Evolutionary conservation across 768 basidiomycete genomes (phyloP).

Genomic region (Hemileccinum impolitum): DNA sequence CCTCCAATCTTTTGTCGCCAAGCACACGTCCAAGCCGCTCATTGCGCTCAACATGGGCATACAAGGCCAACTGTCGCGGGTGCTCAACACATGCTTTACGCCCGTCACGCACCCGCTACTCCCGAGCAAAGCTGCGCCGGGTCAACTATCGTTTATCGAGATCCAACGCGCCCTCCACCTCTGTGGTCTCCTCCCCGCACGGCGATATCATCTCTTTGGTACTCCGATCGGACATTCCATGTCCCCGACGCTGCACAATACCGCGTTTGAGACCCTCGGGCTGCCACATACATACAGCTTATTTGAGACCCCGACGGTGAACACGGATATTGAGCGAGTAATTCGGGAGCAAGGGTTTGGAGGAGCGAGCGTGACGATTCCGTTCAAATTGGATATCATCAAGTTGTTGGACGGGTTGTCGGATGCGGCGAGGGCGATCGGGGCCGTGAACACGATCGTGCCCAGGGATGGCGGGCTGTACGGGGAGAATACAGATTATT

Average conservation of each 20-base stretch:
- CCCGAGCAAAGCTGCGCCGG: conserved; percentile 87
- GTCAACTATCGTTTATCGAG: conserved; percentile 85
- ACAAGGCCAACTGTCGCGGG: conserved; percentile 85
- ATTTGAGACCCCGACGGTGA: conserved; percentile 69
- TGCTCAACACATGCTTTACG: conserved; percentile 81
- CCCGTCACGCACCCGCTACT: conserved; percentile 88
- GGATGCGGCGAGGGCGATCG: conserved; percentile 78
- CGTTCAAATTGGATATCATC: conserved; percentile 89
- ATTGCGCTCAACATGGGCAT: conserved; percentile 94
- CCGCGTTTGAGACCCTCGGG: conserved; percentile 75
- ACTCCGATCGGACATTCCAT: conserved; percentile 85
- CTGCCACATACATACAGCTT: conserved; percentile 79
- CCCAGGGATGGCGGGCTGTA: conserved; percentile 45
- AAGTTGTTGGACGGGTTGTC: conserved; percentile 77
- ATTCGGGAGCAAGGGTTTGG: conserved; percentile 75
- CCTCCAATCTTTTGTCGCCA: conserved; percentile 67
- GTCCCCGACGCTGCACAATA: conserved; percentile 93
- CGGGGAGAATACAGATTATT: conserved; percentile 97
- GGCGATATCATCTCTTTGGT: conserved; percentile 84
- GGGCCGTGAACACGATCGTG: conserved; percentile 93
- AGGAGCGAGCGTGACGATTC: conserved; percentile 95
- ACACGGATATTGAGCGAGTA: conserved; percentile 59
- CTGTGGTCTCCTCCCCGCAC: conserved; percentile 71
- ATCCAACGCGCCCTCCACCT: conserved; percentile 81
- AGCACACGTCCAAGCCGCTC: conserved; percentile 67